Percentiles rank a stretch among this genome's conserved stretches.
Evolutionary conservation across 2,329 filamentous ascomycete genomes (phyloP).

Genomic region (Clarireedia hainanense): DNA sequence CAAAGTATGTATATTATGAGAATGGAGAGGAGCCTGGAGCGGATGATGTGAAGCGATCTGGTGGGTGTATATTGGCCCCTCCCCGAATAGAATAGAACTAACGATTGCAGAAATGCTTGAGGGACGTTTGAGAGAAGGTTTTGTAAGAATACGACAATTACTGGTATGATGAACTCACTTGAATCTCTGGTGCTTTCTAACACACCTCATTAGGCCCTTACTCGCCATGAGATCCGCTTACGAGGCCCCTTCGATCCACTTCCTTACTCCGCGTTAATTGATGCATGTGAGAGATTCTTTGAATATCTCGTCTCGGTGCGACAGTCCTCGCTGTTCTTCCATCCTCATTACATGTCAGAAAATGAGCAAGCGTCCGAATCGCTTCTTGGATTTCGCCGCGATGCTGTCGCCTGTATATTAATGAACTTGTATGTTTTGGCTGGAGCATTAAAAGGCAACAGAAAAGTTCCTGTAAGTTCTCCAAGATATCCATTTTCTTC

Average conservation of each 20-base stretch:
- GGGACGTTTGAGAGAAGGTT: slow-evolving; percentile 51
- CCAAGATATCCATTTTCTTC: not conserved
- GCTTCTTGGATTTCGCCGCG: slow-evolving; percentile 43
- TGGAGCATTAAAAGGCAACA: slow-evolving; percentile 43
- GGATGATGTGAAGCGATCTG: slow-evolving; percentile 42
- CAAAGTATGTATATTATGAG: slow-evolving; percentile 52
- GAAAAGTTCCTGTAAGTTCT: slow-evolving; percentile 36
- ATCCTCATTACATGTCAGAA: slow-evolving; percentile 43
- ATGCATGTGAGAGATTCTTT: slow-evolving; percentile 49
- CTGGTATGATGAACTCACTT: slow-evolving; percentile 25
- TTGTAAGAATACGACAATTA: slow-evolving; percentile 49
- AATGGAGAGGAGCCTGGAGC: slow-evolving; percentile 43
- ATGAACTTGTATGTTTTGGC: slow-evolving; percentile 52
- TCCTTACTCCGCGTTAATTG: slow-evolving; percentile 48
- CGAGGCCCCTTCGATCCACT: slow-evolving; percentile 49
- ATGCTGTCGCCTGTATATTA: slow-evolving; percentile 49
- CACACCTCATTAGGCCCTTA: slow-evolving; percentile 35
- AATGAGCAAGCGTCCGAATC: slow-evolving; percentile 41
- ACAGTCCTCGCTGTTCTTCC: slow-evolving; percentile 50
- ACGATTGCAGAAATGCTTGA: slow-evolving; percentile 44
- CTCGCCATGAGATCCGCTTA: slow-evolving; percentile 51
- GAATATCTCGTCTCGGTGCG: slow-evolving; percentile 50
- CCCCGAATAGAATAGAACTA: slow-evolving; percentile 1
- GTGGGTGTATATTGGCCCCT: slow-evolving; percentile 5
- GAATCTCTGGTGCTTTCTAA: not conserved